Conservation (phyloP, 139 green algal species). For the Chlorella sp. region DNA sequence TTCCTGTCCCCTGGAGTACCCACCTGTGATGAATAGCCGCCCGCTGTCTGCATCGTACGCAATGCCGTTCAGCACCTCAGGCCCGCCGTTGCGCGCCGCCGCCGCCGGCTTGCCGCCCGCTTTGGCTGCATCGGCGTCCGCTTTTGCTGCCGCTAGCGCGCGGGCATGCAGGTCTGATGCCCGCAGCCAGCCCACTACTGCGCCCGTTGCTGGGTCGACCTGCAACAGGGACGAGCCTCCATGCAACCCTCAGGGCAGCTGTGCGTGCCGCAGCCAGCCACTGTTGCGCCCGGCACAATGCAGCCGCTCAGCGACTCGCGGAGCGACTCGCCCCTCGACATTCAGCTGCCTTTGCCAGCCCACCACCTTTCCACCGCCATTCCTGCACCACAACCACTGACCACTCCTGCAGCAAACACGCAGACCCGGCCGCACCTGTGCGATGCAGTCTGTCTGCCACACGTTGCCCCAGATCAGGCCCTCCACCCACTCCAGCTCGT, state of each 20-base stretch:
- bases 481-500: slow-evolving; percentile 86
- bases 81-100: background rate
- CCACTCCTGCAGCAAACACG: too few relatives aligned
- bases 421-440: slow-evolving; percentile 16
- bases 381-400: too few relatives aligned
- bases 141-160: background rate
- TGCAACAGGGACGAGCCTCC: background rate
- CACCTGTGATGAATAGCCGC: slow-evolving; percentile 85
- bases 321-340: too few relatives aligned
- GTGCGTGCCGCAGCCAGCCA: too few relatives aligned
- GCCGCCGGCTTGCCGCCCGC: slow-evolving; percentile 17
- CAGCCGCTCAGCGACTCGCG: too few relatives aligned
- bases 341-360: too few relatives aligned
- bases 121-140: background rate
- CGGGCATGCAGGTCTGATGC: background rate
- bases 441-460: slow-evolving; percentile 90
- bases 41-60: slow-evolving; percentile 73
- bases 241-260: too few relatives aligned
- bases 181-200: slow-evolving; percentile 78
- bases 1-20: background rate
- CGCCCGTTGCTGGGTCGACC: slow-evolving; percentile 4
- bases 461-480: slow-evolving; percentile 89
- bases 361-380: too few relatives aligned
- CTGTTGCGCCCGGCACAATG: too few relatives aligned
- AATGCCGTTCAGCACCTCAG: slow-evolving; percentile 93